Conservation (phyloP, 331 rosid genomes). For the Rosa hybrid region DNA sequence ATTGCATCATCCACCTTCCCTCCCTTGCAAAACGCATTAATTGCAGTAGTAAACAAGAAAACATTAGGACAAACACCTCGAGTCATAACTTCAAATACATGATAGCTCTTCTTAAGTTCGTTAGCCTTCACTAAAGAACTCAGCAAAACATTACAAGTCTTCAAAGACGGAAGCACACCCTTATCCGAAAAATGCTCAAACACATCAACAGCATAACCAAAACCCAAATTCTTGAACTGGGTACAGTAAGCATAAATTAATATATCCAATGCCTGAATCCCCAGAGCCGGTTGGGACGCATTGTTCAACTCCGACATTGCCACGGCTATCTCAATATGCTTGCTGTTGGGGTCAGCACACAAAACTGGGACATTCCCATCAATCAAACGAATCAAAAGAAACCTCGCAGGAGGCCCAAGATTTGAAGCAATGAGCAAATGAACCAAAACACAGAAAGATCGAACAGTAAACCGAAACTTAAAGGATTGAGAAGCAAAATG, state of each 20-base stretch:
- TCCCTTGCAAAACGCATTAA: conserved; percentile 58
- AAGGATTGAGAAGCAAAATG: conserved; percentile 46
- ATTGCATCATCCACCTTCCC: conserved; percentile 63
- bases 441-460: conserved; percentile 64
- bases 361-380: conserved; percentile 46
- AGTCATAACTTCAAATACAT: conserved; percentile 48
- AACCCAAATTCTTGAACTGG: conserved; percentile 45
- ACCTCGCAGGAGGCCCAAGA: conserved; percentile 51
- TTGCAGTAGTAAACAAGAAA: conserved; percentile 52
- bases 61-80: conserved; percentile 50
- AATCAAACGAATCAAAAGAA: conserved; percentile 54
- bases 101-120: conserved; percentile 45
- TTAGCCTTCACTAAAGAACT: conserved; percentile 58
- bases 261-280: conserved; percentile 55
- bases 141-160: conserved; percentile 58
- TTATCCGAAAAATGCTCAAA: conserved; percentile 36
- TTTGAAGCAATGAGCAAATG: conserved; percentile 54
- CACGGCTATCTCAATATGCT: conserved; percentile 46
- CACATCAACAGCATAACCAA: conserved; percentile 43
- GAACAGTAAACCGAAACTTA: conserved; percentile 54
- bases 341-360: conserved; percentile 16
- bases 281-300: conserved; percentile 18
- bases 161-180: conserved; percentile 48
- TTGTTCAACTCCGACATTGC: conserved; percentile 39
- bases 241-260: conserved; percentile 59